A percentile compares a stretch with the other conserved stretches of the same genome.
Evolutionary conservation across 139 green algal genomes (phyloP).

Genomic region (Micromonas commoda): DNA sequence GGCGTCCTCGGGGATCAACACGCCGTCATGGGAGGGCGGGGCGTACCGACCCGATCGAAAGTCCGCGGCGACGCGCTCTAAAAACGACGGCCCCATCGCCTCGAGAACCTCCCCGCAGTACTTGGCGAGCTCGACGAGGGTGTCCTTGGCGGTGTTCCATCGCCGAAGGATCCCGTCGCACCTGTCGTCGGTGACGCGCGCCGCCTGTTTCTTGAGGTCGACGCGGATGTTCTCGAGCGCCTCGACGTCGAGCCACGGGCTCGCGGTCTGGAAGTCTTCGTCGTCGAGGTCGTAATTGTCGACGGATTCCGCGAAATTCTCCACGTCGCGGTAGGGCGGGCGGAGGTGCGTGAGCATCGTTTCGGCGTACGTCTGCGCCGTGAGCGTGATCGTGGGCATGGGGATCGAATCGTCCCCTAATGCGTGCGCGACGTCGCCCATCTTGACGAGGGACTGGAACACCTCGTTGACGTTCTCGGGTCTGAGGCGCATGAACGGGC

Average conservation of each 20-base stretch:
- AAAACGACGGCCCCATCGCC: neutral
- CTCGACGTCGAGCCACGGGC: neutral
- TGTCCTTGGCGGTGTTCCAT: neutral
- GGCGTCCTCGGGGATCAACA: neutral
- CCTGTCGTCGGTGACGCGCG: neutral
- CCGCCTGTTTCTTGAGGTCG: neutral
- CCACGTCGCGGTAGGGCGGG: neutral
- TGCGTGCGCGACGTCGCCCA: neutral
- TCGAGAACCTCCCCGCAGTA: neutral
- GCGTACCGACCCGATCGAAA: neutral
- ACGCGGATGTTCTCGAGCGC: neutral
- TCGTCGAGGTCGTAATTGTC: neutral
- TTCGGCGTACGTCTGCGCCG: neutral
- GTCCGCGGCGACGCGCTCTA: neutral
- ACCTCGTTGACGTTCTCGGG: neutral
- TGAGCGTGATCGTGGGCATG: neutral
- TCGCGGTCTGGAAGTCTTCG: neutral
- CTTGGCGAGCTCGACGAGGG: neutral
- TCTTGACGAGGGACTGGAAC: neutral
- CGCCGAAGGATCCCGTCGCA: neutral
- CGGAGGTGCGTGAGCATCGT: neutral
- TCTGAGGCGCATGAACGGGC: no score
- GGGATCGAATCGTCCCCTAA: neutral
- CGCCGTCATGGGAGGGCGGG: neutral
- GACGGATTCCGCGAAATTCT: neutral